A percentile compares a stretch with the other conserved stretches of the same genome.
phyloP scores from a whole-genome alignment of 2,329 filamentous ascomycete genomes.

The Simplicillium sp. region DNA sequence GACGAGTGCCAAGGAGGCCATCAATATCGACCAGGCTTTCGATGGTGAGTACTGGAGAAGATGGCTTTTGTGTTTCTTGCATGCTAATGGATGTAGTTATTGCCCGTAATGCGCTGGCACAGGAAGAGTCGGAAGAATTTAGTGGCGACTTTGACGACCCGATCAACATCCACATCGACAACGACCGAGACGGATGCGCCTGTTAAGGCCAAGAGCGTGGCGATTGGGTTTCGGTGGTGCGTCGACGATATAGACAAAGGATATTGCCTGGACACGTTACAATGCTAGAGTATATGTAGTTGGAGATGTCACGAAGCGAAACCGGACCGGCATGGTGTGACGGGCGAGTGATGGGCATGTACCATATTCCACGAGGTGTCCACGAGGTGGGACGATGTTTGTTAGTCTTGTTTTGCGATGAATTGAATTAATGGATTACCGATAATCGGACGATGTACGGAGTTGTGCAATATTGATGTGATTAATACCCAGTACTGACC shows the following conservation, averaged over 20 bases:
- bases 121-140: conserved; percentile 97
- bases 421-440: too few species aligned
- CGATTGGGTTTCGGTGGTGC: neutral
- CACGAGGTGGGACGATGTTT: neutral
- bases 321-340: neutral
- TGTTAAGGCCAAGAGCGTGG: conserved; percentile 49
- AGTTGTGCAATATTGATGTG: too few species aligned
- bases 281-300: conserved; percentile 2
- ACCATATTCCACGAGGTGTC: neutral
- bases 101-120: conserved; percentile 85
- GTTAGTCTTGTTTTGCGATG: neutral
- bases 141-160: conserved; percentile 95
- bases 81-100: conserved; percentile 54
- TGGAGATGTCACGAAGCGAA: neutral
- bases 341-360: neutral
- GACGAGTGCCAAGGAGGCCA: conserved; percentile 96
- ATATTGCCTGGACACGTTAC: too few species aligned
- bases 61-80: neutral
- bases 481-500: too few species aligned
- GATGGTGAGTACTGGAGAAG: conserved; percentile 40
- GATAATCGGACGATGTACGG: too few species aligned
- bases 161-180: conserved; percentile 96
- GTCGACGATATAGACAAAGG: neutral
- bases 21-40: conserved; percentile 84
- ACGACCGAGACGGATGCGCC: conserved; percentile 83